Evolutionary conservation across 2,329 filamentous ascomycete genomes (phyloP).

Genomic region (Ophiostoma quercus): DNA sequence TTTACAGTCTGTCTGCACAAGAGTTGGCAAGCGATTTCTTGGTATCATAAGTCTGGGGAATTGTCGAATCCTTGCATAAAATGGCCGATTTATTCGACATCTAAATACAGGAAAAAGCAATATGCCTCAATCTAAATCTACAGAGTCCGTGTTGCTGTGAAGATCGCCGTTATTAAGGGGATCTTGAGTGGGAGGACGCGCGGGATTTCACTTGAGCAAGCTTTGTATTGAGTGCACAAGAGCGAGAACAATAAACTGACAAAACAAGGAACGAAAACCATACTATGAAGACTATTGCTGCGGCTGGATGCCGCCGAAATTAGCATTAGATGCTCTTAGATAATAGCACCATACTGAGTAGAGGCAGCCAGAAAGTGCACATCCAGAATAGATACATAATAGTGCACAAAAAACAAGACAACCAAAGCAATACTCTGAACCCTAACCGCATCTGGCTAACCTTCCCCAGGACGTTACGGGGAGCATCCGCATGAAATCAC

Average conservation of each 20-base stretch:
- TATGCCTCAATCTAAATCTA: not conserved
- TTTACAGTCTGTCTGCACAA: not conserved
- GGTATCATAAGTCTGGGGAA: not conserved
- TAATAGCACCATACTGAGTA: not conserved
- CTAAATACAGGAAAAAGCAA: not conserved
- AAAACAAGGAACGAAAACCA: not conserved
- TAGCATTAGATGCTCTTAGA: not conserved
- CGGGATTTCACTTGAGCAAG: too few relatives aligned
- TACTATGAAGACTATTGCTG: not conserved
- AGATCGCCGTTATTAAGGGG: not conserved
- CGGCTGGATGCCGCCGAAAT: not conserved
- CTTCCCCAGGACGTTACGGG: constrained; percentile 8
- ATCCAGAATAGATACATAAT: too few relatives aligned
- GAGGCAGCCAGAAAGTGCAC: not conserved
- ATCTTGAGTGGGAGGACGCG: not conserved
- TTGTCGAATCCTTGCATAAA: not conserved
- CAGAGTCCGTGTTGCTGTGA: not conserved
- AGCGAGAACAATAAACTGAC: not conserved
- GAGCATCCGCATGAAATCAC: constrained; percentile 11
- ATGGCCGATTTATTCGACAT: not conserved
- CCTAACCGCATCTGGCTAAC: constrained; percentile 1
- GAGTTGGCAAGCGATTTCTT: not conserved
- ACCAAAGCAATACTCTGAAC: not conserved
- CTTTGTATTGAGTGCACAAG: not conserved
- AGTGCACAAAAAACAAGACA: not conserved